phyloP scores from a whole-genome alignment of 495 filamentous ascomycete species.

The Aspergillus cristatus region DNA sequence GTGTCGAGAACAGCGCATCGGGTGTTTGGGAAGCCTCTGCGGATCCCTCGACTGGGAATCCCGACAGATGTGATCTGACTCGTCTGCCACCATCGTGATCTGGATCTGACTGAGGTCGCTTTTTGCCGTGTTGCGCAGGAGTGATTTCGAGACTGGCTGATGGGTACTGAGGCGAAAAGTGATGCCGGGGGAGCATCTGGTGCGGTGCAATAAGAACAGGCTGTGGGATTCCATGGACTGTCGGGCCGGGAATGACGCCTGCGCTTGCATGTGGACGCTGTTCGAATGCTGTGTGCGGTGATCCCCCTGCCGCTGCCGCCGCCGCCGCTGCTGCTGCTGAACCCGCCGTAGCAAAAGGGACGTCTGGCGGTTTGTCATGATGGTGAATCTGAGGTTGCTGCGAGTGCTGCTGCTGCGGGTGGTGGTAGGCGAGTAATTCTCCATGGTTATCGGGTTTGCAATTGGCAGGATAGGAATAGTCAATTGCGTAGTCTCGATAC shows the following conservation, averaged over 20 bases:
- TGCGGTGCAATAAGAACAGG: conserved; percentile 17
- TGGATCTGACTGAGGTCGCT: conserved; percentile 21
- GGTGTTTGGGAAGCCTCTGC: conserved; percentile 18
- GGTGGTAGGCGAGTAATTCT: conserved; percentile 26
- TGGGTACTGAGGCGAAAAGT: conserved; percentile 21
- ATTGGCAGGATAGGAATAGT: conserved; percentile 26
- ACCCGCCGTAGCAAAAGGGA: no score
- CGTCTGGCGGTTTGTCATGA: conserved; percentile 20
- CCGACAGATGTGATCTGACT: conserved; percentile 19
- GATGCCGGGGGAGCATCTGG: conserved; percentile 28
- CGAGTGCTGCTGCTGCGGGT: conserved; percentile 17
- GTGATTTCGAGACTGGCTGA: conserved; percentile 20
- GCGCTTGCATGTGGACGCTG: conserved; percentile 22
- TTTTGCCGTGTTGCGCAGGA: conserved; percentile 20
- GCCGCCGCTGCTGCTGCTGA: no score
- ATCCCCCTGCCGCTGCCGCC: conserved; percentile 16
- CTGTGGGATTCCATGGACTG: conserved; percentile 21
- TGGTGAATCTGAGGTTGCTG: conserved; percentile 1
- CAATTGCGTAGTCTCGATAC: conserved; percentile 33
- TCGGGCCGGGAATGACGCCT: conserved; percentile 18
- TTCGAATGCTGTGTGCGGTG: conserved; percentile 24
- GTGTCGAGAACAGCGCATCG: conserved; percentile 24
- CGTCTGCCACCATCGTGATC: conserved; percentile 16
- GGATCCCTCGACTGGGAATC: conserved; percentile 20
- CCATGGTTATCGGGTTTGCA: conserved; percentile 26